phyloP scores from a whole-genome alignment of 352 stramenopile genomes.

The Aphanomyces invadans region DNA sequence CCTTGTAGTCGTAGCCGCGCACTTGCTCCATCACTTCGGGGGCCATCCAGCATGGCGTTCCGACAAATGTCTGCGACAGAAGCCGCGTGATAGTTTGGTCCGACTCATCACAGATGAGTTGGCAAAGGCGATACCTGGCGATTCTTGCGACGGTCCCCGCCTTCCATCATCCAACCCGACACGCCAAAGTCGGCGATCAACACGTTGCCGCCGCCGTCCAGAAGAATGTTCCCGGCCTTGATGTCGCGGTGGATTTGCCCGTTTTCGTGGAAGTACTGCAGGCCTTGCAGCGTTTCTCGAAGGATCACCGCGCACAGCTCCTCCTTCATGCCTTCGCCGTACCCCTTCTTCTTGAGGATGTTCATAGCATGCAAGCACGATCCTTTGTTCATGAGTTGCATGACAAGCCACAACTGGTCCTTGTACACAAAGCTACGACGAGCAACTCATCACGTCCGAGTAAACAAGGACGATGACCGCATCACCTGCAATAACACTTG shows the following conservation, averaged over 20 bases:
- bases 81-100: too few relatives aligned
- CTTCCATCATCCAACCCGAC: constrained; percentile 96
- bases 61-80: constrained; percentile 97
- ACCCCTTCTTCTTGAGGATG: constrained; percentile 83
- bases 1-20: constrained; percentile 92
- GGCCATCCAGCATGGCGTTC: constrained; percentile 97
- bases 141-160: constrained; percentile 89
- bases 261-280: constrained; percentile 99
- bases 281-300: constrained; percentile 92
- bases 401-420: constrained; percentile 97
- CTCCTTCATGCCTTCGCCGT: constrained; percentile 87
- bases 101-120: too few relatives aligned
- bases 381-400: constrained; percentile 98
- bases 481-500: constrained; percentile 90
- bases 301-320: constrained; percentile 97
- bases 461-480: neutral
- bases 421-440: constrained; percentile 91
- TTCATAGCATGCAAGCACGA: constrained; percentile 97
- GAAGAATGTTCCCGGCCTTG: constrained; percentile 97
- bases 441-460: neutral
- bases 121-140: constrained; percentile 31
- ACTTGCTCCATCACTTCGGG: constrained; percentile 89
- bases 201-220: constrained; percentile 91
- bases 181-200: constrained; percentile 99
- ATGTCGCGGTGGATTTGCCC: constrained; percentile 98